Base-by-base conservation (phyloP, 305 asterid species). In the Fraxinus baroniana region DNA sequence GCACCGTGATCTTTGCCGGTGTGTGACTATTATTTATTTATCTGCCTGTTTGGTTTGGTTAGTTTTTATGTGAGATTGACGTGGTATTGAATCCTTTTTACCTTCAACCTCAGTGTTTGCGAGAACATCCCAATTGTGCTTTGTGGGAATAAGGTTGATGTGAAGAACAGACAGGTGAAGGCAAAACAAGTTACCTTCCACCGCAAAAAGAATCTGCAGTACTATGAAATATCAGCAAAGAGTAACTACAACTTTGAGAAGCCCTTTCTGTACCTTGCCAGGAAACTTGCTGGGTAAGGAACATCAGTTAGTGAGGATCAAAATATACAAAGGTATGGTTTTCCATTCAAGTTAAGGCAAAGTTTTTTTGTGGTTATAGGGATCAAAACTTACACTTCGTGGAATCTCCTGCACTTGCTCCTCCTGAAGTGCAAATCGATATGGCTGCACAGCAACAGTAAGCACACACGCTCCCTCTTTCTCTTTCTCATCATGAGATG, bases 141-240 rank as follows among this genome's bases (percentile, higher is more conserved):
- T 1, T 95, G 99, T 9, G 99, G 98, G 44, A 95, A 95, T 85
- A 95, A 95, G 87, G 98, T 95, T 86, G 99, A 95, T 87, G 98
- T 94, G 30, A 95, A 94, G 86, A 92, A 94, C 89, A 80, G 98
- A 77, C 98, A 95, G 79, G 98, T 94, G 85, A 94, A 94, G 91
- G 99, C 98, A 1, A 95, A 93, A 84, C 97, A 92, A 81, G 97
- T 95, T 76, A 95, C 98, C 0, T 95, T 94, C 92, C 98, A 95
- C 90, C 86, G 98, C 91, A 95, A 92, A 66, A 95, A 94, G 89
- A 94, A 95, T 82, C 46, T 93, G 86, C 98, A 89, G 82, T 96
- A 94, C 82, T 94, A 96, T 41, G 99, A 96, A 84, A 96, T 96
- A 2, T 96, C 99, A 0, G 98, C 98, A 5, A 96, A 96, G 93